Conservation (phyloP, 768 basidiomycete species). For the Porphyrellus cyaneotinctus region DNA sequence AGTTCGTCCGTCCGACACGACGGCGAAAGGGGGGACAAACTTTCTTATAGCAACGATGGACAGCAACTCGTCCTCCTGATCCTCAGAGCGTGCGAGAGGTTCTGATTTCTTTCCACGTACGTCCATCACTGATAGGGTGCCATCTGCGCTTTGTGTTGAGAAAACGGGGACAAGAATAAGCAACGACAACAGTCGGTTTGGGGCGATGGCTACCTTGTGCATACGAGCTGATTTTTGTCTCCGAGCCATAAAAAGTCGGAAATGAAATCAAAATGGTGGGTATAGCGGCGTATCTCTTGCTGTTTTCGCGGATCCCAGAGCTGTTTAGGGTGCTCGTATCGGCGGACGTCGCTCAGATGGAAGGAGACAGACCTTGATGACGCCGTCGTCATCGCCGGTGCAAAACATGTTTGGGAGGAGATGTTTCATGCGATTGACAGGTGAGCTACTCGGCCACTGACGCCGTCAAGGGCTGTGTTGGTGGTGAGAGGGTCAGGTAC, state of each 20-base stretch:
- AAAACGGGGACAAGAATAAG: background rate
- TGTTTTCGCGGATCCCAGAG: conserved; percentile 84
- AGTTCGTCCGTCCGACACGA: background rate
- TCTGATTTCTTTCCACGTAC: conserved; percentile 76
- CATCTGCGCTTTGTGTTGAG: conserved; percentile 67
- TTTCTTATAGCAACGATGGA: conserved; percentile 83
- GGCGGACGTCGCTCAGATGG: background rate
- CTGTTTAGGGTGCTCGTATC: conserved; percentile 37
- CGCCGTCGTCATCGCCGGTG: conserved; percentile 92
- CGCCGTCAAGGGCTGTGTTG: conserved; percentile 26
- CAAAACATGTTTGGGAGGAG: conserved; percentile 68
- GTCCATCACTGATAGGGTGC: conserved; percentile 89
- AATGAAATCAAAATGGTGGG: conserved; percentile 92
- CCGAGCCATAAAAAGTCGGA: conserved; percentile 86
- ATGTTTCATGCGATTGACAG: conserved; percentile 82
- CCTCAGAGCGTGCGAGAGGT: conserved; percentile 83
- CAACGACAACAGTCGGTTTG: background rate
- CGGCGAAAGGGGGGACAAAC: conserved; percentile 35
- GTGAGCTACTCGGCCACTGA: conserved; percentile 49
- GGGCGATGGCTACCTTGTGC: conserved; percentile 63
- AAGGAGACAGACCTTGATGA: conserved; percentile 66
- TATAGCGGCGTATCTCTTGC: conserved; percentile 62
- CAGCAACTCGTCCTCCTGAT: conserved; percentile 93
- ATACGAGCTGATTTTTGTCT: conserved; percentile 79
- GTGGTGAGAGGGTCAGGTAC: conserved; percentile 25